phyloP scores from a whole-genome alignment of 176 grass and related monocot genomes.

The Lolium rigidum region DNA sequence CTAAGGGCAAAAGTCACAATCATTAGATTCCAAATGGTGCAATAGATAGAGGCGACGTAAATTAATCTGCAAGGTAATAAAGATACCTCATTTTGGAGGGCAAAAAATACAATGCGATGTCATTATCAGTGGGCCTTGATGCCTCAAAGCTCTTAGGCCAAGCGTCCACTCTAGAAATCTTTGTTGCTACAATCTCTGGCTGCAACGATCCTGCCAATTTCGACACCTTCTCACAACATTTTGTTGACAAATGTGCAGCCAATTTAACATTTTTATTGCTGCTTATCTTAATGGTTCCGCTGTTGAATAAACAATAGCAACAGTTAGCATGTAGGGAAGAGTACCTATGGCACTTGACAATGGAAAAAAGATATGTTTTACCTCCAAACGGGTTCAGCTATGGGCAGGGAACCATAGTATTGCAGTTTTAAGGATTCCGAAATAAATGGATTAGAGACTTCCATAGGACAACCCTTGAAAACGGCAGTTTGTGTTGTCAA shows the following conservation, averaged over 20 bases:
- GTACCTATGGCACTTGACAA: background rate
- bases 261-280: slow-evolving; percentile 38
- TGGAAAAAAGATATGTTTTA: background rate
- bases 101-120: slow-evolving; percentile 69
- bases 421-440: no score
- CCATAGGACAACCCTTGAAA: no score
- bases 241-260: slow-evolving; percentile 58
- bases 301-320: slow-evolving; percentile 28
- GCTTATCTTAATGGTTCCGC: slow-evolving; percentile 17
- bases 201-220: slow-evolving; percentile 41
- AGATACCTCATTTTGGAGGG: slow-evolving; percentile 50
- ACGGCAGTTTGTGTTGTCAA: no score
- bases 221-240: slow-evolving; percentile 60
- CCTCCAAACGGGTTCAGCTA: no score
- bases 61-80: background rate
- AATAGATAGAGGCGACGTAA: background rate
- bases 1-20: background rate
- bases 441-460: no score
- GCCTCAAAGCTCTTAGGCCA: slow-evolving; percentile 50
- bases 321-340: background rate
- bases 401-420: no score
- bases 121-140: slow-evolving; percentile 31
- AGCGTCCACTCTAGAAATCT: slow-evolving; percentile 41
- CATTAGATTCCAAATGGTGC: slow-evolving; percentile 1
- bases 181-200: slow-evolving; percentile 40